These are phyloP conservation scores for Penicillium paxilli DNA, from an alignment of 495 filamentous ascomycete genomes.

Conservation along the genomic window DNA sequence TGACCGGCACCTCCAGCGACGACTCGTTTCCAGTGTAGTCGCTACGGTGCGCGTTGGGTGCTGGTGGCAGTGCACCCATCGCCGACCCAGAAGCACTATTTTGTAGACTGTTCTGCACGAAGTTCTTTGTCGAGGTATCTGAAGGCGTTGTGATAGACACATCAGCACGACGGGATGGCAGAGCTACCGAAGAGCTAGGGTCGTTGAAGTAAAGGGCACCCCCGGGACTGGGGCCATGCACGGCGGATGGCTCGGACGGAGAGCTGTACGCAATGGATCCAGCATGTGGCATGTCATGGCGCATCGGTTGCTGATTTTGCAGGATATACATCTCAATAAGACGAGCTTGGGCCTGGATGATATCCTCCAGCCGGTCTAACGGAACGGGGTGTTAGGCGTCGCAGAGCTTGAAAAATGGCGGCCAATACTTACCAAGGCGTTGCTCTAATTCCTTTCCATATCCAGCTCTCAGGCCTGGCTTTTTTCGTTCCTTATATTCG, in stretches of 20 bases:
- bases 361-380: slow-evolving; percentile 49
- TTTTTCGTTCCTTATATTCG: slow-evolving; percentile 85
- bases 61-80: slow-evolving; percentile 23
- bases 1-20: slow-evolving; percentile 44
- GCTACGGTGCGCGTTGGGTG: slow-evolving; percentile 20
- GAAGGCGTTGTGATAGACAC: slow-evolving; percentile 37
- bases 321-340: slow-evolving; percentile 53
- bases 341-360: slow-evolving; percentile 46
- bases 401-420: background rate
- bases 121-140: slow-evolving; percentile 34
- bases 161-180: slow-evolving; percentile 32
- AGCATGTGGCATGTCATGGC: slow-evolving; percentile 24
- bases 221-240: slow-evolving; percentile 37
- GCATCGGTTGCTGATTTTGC: slow-evolving; percentile 26
- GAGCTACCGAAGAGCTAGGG: slow-evolving; percentile 23
- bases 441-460: slow-evolving; percentile 88
- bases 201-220: slow-evolving; percentile 40
- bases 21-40: slow-evolving; percentile 49
- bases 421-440: slow-evolving; percentile 53
- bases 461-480: slow-evolving; percentile 79
- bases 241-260: slow-evolving; percentile 43
- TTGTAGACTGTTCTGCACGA: slow-evolving; percentile 23
- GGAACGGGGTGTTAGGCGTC: slow-evolving; percentile 1
- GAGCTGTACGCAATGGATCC: slow-evolving; percentile 40
- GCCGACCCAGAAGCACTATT: slow-evolving; percentile 18